A percentile compares a stretch with the other conserved stretches of the same genome.
Conservation (phyloP, 2,329 filamentous ascomycete genomes). For the Scolecobasidium constrictum region DNA sequence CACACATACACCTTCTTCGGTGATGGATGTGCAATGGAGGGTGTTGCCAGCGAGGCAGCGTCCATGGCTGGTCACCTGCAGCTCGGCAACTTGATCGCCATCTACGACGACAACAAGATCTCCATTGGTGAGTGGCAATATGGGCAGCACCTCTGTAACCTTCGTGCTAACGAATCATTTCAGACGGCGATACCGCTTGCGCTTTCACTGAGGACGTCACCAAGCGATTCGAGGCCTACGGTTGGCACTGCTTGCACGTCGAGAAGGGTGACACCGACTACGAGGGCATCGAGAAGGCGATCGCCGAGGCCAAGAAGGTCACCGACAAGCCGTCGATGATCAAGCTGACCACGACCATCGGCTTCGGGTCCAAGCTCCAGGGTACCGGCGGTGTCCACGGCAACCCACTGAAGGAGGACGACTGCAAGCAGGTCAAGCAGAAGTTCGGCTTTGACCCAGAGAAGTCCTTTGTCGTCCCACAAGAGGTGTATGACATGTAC, state of each 20-base stretch:
- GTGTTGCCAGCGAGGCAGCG: conserved; percentile 84
- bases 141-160: no score
- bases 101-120: conserved; percentile 99
- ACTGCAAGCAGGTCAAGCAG: conserved; percentile 85
- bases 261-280: conserved; percentile 83
- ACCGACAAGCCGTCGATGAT: conserved; percentile 96
- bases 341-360: conserved; percentile 94
- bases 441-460: conserved; percentile 95
- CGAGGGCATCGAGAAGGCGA: conserved; percentile 75
- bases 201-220: conserved; percentile 95
- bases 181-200: conserved; percentile 88
- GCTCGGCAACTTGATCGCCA: conserved; percentile 90
- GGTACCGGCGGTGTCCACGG: conserved; percentile 95
- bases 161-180: no score
- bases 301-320: conserved; percentile 73
- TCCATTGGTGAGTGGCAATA: conserved; percentile 51
- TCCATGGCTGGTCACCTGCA: conserved; percentile 92
- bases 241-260: conserved; percentile 85
- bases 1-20: conserved; percentile 96
- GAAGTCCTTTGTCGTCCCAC: conserved; percentile 83
- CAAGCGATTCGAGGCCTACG: conserved; percentile 93
- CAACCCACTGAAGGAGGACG: conserved; percentile 87
- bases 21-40: conserved; percentile 98
- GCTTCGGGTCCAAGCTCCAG: conserved; percentile 85
- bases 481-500: conserved; percentile 89